A percentile compares a stretch with the other conserved stretches of the same genome.
Evolutionary conservation across 148 eudicot genomes (phyloP).

Genomic region (Persicaria tinctoria): DNA sequence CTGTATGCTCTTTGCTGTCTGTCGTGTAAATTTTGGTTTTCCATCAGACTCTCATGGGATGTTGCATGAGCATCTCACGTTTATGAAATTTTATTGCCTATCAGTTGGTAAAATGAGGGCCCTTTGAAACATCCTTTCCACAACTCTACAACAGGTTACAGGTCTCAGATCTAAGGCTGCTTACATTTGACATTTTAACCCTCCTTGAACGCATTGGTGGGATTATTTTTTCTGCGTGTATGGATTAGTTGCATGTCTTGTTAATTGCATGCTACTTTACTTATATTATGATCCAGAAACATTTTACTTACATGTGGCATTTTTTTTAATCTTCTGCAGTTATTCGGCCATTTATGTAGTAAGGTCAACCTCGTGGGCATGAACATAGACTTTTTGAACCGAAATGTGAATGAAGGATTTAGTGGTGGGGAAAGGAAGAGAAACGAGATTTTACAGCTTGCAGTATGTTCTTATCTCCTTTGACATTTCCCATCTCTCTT

Average conservation of each 20-base stretch:
- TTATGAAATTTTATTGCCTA: neutral
- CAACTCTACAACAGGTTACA: neutral
- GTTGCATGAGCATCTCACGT: neutral
- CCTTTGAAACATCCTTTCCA: neutral
- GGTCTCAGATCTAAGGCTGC: neutral
- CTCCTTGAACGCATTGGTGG: neutral
- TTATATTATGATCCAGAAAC: neutral
- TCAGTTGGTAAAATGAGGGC: neutral
- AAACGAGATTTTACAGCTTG: slow-evolving; percentile 94
- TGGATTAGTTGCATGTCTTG: neutral
- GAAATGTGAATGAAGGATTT: slow-evolving; percentile 98
- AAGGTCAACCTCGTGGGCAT: slow-evolving; percentile 87
- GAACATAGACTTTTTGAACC: slow-evolving; percentile 81
- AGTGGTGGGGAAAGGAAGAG: slow-evolving; percentile 99
- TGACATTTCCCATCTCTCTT: neutral
- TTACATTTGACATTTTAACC: neutral
- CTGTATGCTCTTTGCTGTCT: neutral
- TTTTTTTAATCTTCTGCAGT: slow-evolving; percentile 38
- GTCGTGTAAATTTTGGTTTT: neutral
- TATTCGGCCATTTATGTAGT: slow-evolving; percentile 61
- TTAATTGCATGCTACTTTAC: neutral
- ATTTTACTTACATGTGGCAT: neutral
- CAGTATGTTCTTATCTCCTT: slow-evolving; percentile 40
- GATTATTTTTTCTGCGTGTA: neutral
- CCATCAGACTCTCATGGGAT: neutral